phyloP scores from a whole-genome alignment of 73 alveolate species.

The Paramecium primaurelia region DNA sequence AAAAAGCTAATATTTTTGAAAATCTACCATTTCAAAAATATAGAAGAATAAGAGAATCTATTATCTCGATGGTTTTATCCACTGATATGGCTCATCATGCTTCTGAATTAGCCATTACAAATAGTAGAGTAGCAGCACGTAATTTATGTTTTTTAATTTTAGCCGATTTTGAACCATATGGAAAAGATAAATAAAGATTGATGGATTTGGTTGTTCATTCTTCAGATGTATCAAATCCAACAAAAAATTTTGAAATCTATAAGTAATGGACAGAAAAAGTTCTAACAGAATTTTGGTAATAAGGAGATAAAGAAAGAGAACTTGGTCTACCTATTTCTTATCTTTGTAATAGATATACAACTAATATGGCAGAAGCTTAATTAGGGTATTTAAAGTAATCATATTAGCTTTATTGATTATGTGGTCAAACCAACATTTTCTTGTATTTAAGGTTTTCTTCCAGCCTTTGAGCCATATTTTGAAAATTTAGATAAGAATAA shows the following conservation, averaged over 20 bases:
- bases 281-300: conserved; percentile 71
- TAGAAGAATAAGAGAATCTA: conserved; percentile 73
- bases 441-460: neutral
- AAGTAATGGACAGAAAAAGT: conserved; percentile 68
- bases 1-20: neutral
- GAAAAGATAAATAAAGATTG: conserved; percentile 66
- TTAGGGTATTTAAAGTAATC: conserved; percentile 63
- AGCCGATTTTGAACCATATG: conserved; percentile 71
- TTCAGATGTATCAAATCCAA: conserved; percentile 80
- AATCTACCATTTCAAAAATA: conserved; percentile 64
- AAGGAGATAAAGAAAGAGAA: conserved; percentile 79
- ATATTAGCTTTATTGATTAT: conserved; percentile 52
- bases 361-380: conserved; percentile 85
- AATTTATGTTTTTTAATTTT: neutral
- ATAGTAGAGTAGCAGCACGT: conserved; percentile 65
- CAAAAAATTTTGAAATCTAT: conserved; percentile 68
- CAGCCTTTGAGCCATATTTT: conserved; percentile 35
- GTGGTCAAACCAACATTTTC: conserved; percentile 55
- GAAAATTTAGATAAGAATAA: conserved; percentile 39
- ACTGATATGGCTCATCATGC: conserved; percentile 90
- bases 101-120: conserved; percentile 67
- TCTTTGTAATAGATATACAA: conserved; percentile 85
- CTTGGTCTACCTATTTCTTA: conserved; percentile 79
- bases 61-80: conserved; percentile 80
- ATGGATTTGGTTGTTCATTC: conserved; percentile 70